These are phyloP conservation scores for Lipomyces japonicus DNA, from an alignment of 805 yeast species.

Conservation along the genomic window DNA sequence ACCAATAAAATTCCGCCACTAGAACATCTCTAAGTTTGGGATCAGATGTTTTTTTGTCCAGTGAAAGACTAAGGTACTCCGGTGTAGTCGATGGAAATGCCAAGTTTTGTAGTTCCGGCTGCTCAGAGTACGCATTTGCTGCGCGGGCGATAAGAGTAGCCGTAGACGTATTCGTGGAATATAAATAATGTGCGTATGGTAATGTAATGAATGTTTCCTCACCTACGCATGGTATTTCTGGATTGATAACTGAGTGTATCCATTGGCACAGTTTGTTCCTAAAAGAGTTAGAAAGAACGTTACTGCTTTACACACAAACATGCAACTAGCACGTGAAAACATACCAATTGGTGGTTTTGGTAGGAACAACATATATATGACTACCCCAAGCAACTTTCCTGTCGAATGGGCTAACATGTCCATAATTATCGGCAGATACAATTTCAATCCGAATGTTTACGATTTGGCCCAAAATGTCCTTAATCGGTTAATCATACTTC, in stretches of 20 bases:
- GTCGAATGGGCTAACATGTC: slow-evolving; percentile 24
- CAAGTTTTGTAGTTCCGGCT: background rate
- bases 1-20: slow-evolving; percentile 24
- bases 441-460: slow-evolving; percentile 21
- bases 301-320: background rate
- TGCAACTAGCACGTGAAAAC: too few relatives aligned
- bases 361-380: slow-evolving; percentile 18
- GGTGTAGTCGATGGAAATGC: slow-evolving; percentile 5
- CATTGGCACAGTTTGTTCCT: slow-evolving; percentile 20
- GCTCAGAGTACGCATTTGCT: slow-evolving; percentile 4
- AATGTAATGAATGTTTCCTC: slow-evolving; percentile 16
- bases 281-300: background rate
- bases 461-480: slow-evolving; percentile 9
- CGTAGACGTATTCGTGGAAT: slow-evolving; percentile 12
- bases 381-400: slow-evolving; percentile 19
- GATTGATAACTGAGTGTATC: slow-evolving; percentile 4
- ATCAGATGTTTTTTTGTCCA: slow-evolving; percentile 6
- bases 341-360: slow-evolving; percentile 10
- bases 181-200: slow-evolving; percentile 20
- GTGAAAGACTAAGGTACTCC: slow-evolving; percentile 12
- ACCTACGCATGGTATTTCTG: slow-evolving; percentile 13
- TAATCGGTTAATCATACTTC: too few relatives aligned
- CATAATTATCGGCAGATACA: slow-evolving; percentile 17
- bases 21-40: slow-evolving; percentile 4
- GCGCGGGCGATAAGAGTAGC: slow-evolving; percentile 4